A percentile compares a stretch with the other conserved stretches of the same genome.
Evolutionary conservation across 495 filamentous ascomycete species (phyloP).

Genomic region (Aspergillus conjunctus): DNA sequence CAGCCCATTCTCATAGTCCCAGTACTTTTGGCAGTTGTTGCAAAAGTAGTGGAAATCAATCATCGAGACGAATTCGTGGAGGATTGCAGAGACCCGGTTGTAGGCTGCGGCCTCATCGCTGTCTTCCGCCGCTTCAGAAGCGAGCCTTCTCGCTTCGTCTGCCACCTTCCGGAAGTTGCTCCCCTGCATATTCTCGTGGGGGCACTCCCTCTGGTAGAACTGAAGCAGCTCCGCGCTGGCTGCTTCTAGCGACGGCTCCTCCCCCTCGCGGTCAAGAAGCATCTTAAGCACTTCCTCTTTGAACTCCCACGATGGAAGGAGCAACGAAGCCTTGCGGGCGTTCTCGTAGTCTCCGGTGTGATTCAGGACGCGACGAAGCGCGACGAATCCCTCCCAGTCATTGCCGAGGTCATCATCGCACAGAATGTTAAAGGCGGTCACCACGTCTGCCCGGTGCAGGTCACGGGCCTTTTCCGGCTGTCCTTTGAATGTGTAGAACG

Average conservation of each 20-base stretch:
- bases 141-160: neutral
- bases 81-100: neutral
- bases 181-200: neutral
- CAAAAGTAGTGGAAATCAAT: neutral
- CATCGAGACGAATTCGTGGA: neutral
- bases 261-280: neutral
- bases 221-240: neutral
- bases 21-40: constrained; percentile 13
- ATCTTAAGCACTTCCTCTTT: constrained; percentile 2
- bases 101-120: neutral
- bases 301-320: constrained; percentile 10
- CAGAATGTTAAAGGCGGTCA: constrained; percentile 18
- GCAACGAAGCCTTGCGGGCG: neutral
- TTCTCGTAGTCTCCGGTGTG: constrained; percentile 19
- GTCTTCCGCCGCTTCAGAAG: neutral
- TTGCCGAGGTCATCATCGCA: constrained; percentile 14
- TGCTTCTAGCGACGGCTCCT: neutral
- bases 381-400: constrained; percentile 6
- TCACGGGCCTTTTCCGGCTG: constrained; percentile 9
- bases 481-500: constrained; percentile 11
- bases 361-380: constrained; percentile 4
- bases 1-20: constrained; percentile 21
- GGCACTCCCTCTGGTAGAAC: neutral
- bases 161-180: no score
- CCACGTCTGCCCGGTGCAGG: constrained; percentile 13